Evolutionary conservation across 768 basidiomycete genomes (phyloP).

Genomic region (Psilocybe cubensis): DNA sequence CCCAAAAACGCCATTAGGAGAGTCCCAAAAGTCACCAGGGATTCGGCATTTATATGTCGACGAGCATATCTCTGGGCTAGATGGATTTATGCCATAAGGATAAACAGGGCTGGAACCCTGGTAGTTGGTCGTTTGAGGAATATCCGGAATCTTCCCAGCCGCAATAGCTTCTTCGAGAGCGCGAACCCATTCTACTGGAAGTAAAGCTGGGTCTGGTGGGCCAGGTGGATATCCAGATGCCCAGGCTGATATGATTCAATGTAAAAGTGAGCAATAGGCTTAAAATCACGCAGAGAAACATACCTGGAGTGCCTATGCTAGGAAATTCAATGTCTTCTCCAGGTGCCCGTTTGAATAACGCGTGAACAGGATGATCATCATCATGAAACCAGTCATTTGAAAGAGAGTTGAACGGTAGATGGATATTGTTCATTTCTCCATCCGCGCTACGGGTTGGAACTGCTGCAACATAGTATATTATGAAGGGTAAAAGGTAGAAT

Average conservation of each 20-base stretch:
- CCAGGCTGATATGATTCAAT: slow-evolving; percentile 50
- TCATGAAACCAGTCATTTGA: slow-evolving; percentile 64
- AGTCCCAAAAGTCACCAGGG: slow-evolving; percentile 73
- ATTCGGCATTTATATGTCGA: slow-evolving; percentile 70
- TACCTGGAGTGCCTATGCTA: slow-evolving; percentile 63
- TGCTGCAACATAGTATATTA: slow-evolving; percentile 25
- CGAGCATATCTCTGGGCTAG: slow-evolving; percentile 68
- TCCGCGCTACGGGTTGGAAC: slow-evolving; percentile 20
- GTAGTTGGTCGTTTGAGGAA: slow-evolving; percentile 51
- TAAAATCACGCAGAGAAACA: not conserved
- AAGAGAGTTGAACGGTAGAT: slow-evolving; percentile 30
- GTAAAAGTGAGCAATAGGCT: not conserved
- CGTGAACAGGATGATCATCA: slow-evolving; percentile 59
- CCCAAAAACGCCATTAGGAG: slow-evolving; percentile 68
- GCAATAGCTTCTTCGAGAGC: slow-evolving; percentile 69
- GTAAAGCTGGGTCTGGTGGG: slow-evolving; percentile 46
- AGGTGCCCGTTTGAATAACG: slow-evolving; percentile 61
- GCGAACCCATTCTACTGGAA: slow-evolving; percentile 74
- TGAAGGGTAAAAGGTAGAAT: slow-evolving; percentile 30
- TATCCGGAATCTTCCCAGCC: slow-evolving; percentile 73
- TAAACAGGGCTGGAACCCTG: slow-evolving; percentile 46
- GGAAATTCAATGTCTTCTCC: slow-evolving; percentile 55
- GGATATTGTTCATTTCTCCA: slow-evolving; percentile 34
- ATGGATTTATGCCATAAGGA: slow-evolving; percentile 46
- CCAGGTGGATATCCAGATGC: slow-evolving; percentile 56